Evolutionary conservation across 1,284 basidiomycete genomes (phyloP), one percentile per base, ranked within the genome.

Genomic region (Abortiporus biennis): DNA sequence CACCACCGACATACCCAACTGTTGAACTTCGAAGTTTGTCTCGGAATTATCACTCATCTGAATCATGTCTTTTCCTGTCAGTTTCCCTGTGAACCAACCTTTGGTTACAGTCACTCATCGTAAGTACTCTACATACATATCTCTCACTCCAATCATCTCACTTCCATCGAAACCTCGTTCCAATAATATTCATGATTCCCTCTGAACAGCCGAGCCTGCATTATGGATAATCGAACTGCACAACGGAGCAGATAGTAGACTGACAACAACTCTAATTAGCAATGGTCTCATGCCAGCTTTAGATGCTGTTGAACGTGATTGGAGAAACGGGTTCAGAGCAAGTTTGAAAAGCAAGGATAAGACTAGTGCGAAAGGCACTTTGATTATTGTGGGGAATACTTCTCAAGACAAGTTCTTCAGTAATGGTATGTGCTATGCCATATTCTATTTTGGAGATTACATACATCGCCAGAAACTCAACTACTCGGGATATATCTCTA

Each of bases 381-480:
- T 94, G 30, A 78, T 93, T 42, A 77, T 93, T 38, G 80, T 88
- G 3, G 86, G 87, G 5, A 77, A 75, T 40, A 71, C 72, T 46
- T 72, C 72, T 44, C 81, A 87, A 56, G 77, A 90, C 56, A 92
- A 91, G 64, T 94, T 92, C 72, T 94, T 92, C 64, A 86, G 83
- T 61, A 93, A 92, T 58, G 91, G 90, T 79, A 41, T 13, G 51
- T 42, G 8, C 9, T 21, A 17, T 29, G 27, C 8, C n/a, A 8
- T 29, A 29, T 29, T 29, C n/a, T 29, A 9, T 9, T 8, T n/a
- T 29, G 27, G n/a, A 29, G 27, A 29, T 29, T 29, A 29, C 27
- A 29, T 9, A n/a, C n/a, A n/a, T n/a, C n/a, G n/a, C n/a, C n/a
- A n/a, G n/a, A n/a, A n/a, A n/a, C n/a, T n/a, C n/a, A n/a, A n/a